Conservation (phyloP, 2,329 filamentous ascomycete genomes). For the Macroventuria anomochaeta region DNA sequence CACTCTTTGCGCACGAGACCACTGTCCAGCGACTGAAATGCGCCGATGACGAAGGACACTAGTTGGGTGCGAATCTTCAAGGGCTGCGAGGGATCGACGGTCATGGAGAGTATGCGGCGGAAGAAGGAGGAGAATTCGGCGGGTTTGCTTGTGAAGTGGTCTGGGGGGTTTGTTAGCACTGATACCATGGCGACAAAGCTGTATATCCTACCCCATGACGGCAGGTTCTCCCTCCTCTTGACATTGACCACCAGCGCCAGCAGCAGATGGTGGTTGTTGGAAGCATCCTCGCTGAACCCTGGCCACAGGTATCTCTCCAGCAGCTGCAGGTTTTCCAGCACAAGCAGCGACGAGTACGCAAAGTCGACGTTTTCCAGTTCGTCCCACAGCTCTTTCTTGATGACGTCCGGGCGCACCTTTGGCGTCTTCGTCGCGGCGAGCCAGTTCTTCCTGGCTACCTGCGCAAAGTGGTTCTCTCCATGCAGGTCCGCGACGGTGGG, state of each 20-base stretch:
- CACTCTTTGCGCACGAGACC: constrained; percentile 92
- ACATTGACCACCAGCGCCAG: constrained; percentile 85
- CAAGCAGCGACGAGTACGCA: constrained; percentile 75
- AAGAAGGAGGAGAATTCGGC: constrained; percentile 89
- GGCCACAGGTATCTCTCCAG: constrained; percentile 96
- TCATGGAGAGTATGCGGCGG: constrained; percentile 87
- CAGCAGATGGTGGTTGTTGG: constrained; percentile 89
- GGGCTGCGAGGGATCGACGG: constrained; percentile 60
- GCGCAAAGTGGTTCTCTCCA: constrained; percentile 68
- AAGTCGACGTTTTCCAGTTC: constrained; percentile 82
- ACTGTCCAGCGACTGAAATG: constrained; percentile 93
- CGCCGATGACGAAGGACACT: constrained; percentile 86
- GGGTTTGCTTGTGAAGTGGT: constrained; percentile 76
- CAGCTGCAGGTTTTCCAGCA: constrained; percentile 88
- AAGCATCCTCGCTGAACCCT: constrained; percentile 84
- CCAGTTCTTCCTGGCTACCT: constrained; percentile 86
- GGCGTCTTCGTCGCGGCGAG: constrained; percentile 67
- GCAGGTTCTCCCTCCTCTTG: constrained; percentile 84
- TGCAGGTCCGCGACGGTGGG: constrained; percentile 73
- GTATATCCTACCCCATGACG: constrained; percentile 75
- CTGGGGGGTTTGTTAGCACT: constrained; percentile 55
- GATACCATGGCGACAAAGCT: constrained; percentile 4
- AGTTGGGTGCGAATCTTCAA: constrained; percentile 71
- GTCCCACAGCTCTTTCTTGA: constrained; percentile 91
- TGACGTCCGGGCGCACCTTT: constrained; percentile 78